Evolutionary conservation across 164 flowering plant genomes (phyloP).

Genomic region (Houttuynia cordata): DNA sequence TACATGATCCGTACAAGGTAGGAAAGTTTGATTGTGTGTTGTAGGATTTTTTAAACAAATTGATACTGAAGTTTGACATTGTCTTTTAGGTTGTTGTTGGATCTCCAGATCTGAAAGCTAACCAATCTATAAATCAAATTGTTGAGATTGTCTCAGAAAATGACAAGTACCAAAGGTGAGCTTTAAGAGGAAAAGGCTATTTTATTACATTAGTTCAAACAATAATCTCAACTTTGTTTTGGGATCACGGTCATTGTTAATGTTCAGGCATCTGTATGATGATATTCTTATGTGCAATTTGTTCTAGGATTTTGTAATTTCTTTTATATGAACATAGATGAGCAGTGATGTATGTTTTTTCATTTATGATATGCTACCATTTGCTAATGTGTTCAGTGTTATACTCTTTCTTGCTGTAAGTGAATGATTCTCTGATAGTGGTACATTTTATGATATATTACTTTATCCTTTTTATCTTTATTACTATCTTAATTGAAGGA

Average conservation of each 20-base stretch:
- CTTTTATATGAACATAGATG: too few species aligned
- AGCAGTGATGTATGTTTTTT: too few species aligned
- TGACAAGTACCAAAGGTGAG: constrained; percentile 86
- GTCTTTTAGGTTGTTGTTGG: constrained; percentile 74
- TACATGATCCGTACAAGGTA: constrained; percentile 87
- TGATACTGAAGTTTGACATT: background rate
- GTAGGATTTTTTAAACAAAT: background rate
- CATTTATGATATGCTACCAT: too few species aligned
- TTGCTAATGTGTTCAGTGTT: too few species aligned
- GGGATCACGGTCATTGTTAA: background rate
- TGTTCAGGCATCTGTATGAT: background rate
- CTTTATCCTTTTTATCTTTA: background rate
- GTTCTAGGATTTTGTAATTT: too few species aligned
- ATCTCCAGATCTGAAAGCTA: constrained; percentile 82
- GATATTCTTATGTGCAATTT: too few species aligned
- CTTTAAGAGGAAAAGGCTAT: background rate
- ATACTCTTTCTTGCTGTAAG: too few species aligned
- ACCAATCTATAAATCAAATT: constrained; percentile 79
- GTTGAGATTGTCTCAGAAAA: constrained; percentile 69
- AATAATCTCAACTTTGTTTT: background rate
- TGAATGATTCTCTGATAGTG: too few species aligned
- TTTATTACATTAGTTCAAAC: background rate
- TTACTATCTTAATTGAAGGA: background rate
- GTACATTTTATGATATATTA: background rate
- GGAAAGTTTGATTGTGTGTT: background rate